Base-by-base conservation (phyloP, 2,329 filamentous ascomycete genomes). In the Curvularia verruculosa region DNA sequence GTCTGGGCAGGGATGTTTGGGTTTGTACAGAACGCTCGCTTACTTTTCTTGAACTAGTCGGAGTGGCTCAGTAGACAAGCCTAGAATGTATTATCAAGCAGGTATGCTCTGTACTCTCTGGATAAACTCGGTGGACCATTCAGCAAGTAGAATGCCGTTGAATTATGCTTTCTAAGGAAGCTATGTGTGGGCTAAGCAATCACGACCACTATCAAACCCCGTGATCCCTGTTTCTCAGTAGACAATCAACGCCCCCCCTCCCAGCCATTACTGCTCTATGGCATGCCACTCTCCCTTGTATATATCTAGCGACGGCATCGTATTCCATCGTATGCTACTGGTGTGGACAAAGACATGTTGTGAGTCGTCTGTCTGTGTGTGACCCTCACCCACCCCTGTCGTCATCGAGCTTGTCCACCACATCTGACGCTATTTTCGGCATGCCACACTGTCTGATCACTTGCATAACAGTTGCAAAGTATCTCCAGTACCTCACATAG, bases 311-410 rank as follows among this genome's bases (percentile, higher is more conserved):
- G 4, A 43, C 45, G 19, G 19, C 8, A 41, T 12, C n/a, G 28
- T 3, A 21, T 28, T 19, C 21, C 8, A 31, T 57, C 47, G 34
- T 29, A 43, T 21, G 13, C 13, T 44, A n/a, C 46, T 12, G 13
- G 15, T 26, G 28, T 12, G 12, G 39, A 29, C 52, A 55, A 47
- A 57, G 50, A 44, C 45, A 31, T 39, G 12, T 1, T n/a, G 31
- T 34, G 23, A n/a, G 9, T 10, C 19, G 28, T 34, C 40, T n/a
- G 18, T n/a, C 3, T 43, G 52, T 61, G 45, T 61, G 52, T 49
- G 45, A 23, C 36, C 45, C 28, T 47, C 37, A 19, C 29, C 41
- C 49, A 50, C 49, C 26, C 18, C 26, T 18, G 18, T 24, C n/a
- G 37, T 31, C 36, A 26, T 18, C 28, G 28, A 37, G 3, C 21